Evolutionary conservation across 345 rosid genomes (phyloP).

Genomic region (Gossypium turneri): DNA sequence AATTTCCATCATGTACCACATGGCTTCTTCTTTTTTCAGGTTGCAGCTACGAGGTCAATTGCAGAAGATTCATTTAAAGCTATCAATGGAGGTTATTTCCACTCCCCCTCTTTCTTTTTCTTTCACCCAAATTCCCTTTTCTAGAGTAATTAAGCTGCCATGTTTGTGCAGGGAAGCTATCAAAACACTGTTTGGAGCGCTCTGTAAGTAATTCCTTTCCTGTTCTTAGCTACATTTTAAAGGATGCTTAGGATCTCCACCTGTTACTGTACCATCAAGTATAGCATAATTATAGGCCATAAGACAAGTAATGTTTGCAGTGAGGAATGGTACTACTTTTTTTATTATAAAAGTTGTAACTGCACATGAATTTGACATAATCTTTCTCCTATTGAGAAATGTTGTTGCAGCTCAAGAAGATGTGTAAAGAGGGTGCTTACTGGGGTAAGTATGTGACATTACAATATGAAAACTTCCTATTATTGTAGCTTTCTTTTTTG

Average conservation of each 20-base stretch:
- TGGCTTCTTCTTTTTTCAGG: conserved; percentile 35
- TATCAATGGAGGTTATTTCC: conserved; percentile 50
- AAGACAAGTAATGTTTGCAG: background rate
- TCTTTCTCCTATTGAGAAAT: conserved; percentile 2
- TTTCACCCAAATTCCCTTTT: background rate
- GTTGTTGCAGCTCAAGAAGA: conserved; percentile 66
- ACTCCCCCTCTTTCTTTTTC: background rate
- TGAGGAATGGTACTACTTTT: background rate
- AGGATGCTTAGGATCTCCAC: conserved; percentile 6
- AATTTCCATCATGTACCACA: background rate
- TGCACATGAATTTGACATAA: background rate
- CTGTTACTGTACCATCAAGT: background rate
- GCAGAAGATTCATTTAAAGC: conserved; percentile 60
- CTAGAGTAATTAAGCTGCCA: background rate
- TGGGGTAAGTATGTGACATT: conserved; percentile 57
- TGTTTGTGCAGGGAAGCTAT: conserved; percentile 52
- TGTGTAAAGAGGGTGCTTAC: conserved; percentile 84
- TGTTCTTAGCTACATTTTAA: background rate
- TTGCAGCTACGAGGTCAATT: conserved; percentile 55
- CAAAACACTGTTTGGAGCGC: conserved; percentile 38
- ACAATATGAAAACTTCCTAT: background rate
- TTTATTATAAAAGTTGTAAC: background rate
- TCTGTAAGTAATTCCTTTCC: conserved; percentile 38
- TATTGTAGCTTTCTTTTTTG: background rate
- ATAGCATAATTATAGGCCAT: background rate